Base-by-base conservation (phyloP, 2,329 filamentous ascomycete genomes). In the Colletotrichum viniferum region DNA sequence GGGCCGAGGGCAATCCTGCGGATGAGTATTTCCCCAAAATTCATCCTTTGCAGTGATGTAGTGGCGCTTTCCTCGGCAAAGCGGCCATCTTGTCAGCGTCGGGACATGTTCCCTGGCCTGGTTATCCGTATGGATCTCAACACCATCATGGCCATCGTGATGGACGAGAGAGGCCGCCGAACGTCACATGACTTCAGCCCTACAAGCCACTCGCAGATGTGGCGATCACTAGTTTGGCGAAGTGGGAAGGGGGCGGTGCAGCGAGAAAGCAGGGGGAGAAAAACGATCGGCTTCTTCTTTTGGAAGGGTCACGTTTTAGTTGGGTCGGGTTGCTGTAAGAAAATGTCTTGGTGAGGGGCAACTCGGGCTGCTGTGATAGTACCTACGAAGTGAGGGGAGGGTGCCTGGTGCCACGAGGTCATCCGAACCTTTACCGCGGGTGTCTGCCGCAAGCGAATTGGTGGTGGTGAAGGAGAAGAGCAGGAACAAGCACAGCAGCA, bases 181-280 rank as follows among this genome's bases (percentile, higher is more conserved):
- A 26, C 26, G 26, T 75, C 73, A 75, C 73, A 75, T 75, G 73
- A 72, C 52, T 14, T 72, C 69, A 72, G 73, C 73, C 69, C 73
- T 63, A 72, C n/a, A 48, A 74, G 68, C 60, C 62, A 71, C 28
- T n/a, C 8, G 21, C 16, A 52, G 4, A 3, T 69, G 71, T 70
- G 71, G 71, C 71, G 30, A 60, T 38, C 21, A 56, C 26, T 16
- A 6, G 12, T 26, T 10, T 48, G 43, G 43, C 43, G 43, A 48
- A 48, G 43, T 10, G 43, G 38, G 18, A 0, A 12, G 18, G 38
- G 38, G 43, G 43, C 43, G 43, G 43, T 48, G 43, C n/a, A 7
- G 43, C n/a, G 43, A 48, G 43, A 13, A 48, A 48, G 43, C 43
- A 4, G 43, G 9, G 21, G 28, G 14, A 21, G 24, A 48, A 38